Evolutionary conservation across 805 yeast genomes (phyloP), one percentile per base, ranked within the genome.

Genomic region (Jamesozyma gamospora): DNA sequence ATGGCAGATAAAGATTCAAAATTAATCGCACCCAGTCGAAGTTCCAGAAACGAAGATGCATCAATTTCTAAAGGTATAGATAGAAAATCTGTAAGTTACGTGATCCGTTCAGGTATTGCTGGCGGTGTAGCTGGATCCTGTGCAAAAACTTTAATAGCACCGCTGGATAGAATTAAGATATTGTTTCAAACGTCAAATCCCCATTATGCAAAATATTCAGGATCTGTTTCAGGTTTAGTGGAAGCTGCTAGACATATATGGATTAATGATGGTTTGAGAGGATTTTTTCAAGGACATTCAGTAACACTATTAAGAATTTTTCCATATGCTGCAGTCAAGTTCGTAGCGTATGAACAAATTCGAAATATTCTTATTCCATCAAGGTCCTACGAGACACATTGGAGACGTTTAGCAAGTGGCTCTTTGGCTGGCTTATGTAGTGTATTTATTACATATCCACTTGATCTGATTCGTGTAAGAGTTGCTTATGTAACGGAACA

Each of bases 301-400:
- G 96, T 94, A 1, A 92, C 98, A 0, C 65, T 92, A 37, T 60
- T 88, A 32, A 70, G 98, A 45, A 85, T 92, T 3, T 90, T 92
- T 59, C 98, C 98, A 1, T 92, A 92, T 59, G 96, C 98, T 4
- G 95, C 96, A 10, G 83, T 92, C 53, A 92, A 92, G 59, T 92
- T 90, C 60, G 95, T 92, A 13, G 88, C 94, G 9, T 92, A 92
- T 61, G 98, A 92, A 63, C 97, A 92, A 60, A 76, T 88, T 35
- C 65, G 98, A 45, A 70, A 83, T 11, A 40, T 82, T 1, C 61
- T 92, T 43, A 92, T 92, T 37, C 95, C 95, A 3, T 66, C 71
- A 37, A 79, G 75, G 41, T 65, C 65, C 11, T 73, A 76, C 52
- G 98, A 92, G 58, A 84, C 95, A 1, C 86, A 83, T 3, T 64